A percentile compares a stretch with the other conserved stretches of the same genome.
Evolutionary conservation across 2,329 filamentous ascomycete genomes (phyloP).

Genomic region (Colletotrichum sidae): DNA sequence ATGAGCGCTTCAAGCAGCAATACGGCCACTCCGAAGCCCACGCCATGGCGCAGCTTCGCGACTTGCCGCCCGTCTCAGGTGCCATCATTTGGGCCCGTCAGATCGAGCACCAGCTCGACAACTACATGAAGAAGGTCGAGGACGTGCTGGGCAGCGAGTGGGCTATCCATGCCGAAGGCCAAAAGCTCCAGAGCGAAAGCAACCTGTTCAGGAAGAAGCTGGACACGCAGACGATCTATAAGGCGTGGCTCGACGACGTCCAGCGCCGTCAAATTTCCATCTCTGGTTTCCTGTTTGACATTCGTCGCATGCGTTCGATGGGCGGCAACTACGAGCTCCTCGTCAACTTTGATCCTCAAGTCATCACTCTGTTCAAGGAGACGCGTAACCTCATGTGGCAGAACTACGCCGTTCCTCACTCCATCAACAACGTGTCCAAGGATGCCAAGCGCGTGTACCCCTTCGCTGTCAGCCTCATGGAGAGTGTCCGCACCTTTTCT

Average conservation of each 20-base stretch:
- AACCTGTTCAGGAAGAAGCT: slow-evolving; percentile 96
- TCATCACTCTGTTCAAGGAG: slow-evolving; percentile 98
- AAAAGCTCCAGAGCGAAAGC: slow-evolving; percentile 92
- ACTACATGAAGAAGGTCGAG: slow-evolving; percentile 99
- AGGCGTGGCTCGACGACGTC: slow-evolving; percentile 94
- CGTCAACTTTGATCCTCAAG: slow-evolving; percentile 97
- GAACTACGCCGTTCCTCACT: slow-evolving; percentile 92
- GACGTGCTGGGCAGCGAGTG: slow-evolving; percentile 95
- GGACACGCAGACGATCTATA: slow-evolving; percentile 92
- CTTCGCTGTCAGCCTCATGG: slow-evolving; percentile 97
- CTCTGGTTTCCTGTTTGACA: slow-evolving; percentile 89
- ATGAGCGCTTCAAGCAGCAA: slow-evolving; percentile 98
- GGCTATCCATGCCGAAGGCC: slow-evolving; percentile 93
- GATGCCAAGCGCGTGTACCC: slow-evolving; percentile 99
- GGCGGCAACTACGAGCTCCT: slow-evolving; percentile 88
- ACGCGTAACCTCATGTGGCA: slow-evolving; percentile 96
- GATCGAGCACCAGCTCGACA: slow-evolving; percentile 94
- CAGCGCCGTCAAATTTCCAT: slow-evolving; percentile 90
- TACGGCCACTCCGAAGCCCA: slow-evolving; percentile 98
- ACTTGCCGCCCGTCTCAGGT: slow-evolving; percentile 94
- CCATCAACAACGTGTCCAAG: slow-evolving; percentile 95
- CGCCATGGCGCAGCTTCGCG: slow-evolving; percentile 96
- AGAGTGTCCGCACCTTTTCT: slow-evolving; percentile 93
- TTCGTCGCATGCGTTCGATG: slow-evolving; percentile 87
- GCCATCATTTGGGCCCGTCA: slow-evolving; percentile 98